phyloP scores from a whole-genome alignment of 2,329 filamentous ascomycete genomes.

The Colletotrichum orchidophilum region DNA sequence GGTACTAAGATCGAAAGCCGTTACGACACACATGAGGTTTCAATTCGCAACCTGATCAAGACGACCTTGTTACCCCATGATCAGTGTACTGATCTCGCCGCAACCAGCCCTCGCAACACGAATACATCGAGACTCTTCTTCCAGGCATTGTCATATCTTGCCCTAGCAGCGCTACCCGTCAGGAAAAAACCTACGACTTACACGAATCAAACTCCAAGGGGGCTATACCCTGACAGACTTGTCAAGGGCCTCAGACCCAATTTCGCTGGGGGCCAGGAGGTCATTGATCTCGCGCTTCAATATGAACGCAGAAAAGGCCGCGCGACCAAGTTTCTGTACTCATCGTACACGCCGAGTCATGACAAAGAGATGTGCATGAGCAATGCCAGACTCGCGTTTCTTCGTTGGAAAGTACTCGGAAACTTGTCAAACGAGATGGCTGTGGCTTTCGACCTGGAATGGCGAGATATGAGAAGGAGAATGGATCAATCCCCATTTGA shows the following conservation, averaged over 20 bases:
- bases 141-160: constrained; percentile 3
- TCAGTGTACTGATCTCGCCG: neutral
- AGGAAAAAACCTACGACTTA: neutral
- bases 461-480: neutral
- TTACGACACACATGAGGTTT: neutral
- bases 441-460: neutral
- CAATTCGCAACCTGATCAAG: neutral
- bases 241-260: neutral
- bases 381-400: constrained; percentile 4
- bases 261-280: neutral
- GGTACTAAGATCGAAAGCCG: fast-evolving
- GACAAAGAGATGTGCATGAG: neutral
- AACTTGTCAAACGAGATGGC: neutral
- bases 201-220: neutral
- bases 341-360: neutral
- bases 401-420: constrained; percentile 3
- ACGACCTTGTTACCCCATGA: neutral
- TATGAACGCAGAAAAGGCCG: neutral
- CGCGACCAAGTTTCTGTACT: neutral
- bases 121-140: neutral
- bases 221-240: neutral
- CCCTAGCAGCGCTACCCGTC: neutral
- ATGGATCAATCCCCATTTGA: neutral
- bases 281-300: neutral
- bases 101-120: neutral